Evolutionary conservation across 2,329 filamentous ascomycete species (phyloP), one percentile per base, ranked within the genome.

Genomic region (Didymella glomerata): DNA sequence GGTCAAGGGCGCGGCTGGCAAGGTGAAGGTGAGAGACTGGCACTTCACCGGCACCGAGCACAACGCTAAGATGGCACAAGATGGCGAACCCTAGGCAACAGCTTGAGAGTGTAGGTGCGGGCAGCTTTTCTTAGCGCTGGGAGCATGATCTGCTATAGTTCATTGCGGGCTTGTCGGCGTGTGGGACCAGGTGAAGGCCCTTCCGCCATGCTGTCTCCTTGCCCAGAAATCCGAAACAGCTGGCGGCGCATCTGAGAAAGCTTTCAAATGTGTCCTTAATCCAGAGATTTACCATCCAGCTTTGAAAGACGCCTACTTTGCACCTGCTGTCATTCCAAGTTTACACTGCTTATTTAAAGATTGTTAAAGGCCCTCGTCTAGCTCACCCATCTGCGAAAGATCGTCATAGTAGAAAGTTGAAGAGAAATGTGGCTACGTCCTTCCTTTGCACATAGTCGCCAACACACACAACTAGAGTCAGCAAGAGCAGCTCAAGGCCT

Each of bases 11-110:
- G 6, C 25, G 6, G 6, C 48, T 40, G 30, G 38, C 42, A 25
- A 34, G 22, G 51, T 60, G 57, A 60, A 55, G 41, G 51, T 54
- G 51, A 60, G 42, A 54, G 41, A 51, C 27, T 47, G 57, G 57
- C 51, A 38, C 16, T 18, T 22, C 6, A 13, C 40, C 38, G 47
- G 51, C 11, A 36, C 41, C 36, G 1, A 20, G 30, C 11, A 47
- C 49, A 51, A 10, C 22, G 25, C 27, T 22, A 44, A 9, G 10
- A 14, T 27, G 9, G 7, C 18, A 1, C 24, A 8, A 25, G n/a
- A 49, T 49, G 28, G n/a, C n/a, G 30, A 3, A 4, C 2, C 5
- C 3, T n/a, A 18, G 30, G n/a, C 30, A n/a, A 2, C 2, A 40
- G 3, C 4, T 1, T 2, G 4, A 7, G 4, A 9, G 24, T 5